phyloP scores from a whole-genome alignment of 148 eudicot genomes.

The Fallopia convolvulus region DNA sequence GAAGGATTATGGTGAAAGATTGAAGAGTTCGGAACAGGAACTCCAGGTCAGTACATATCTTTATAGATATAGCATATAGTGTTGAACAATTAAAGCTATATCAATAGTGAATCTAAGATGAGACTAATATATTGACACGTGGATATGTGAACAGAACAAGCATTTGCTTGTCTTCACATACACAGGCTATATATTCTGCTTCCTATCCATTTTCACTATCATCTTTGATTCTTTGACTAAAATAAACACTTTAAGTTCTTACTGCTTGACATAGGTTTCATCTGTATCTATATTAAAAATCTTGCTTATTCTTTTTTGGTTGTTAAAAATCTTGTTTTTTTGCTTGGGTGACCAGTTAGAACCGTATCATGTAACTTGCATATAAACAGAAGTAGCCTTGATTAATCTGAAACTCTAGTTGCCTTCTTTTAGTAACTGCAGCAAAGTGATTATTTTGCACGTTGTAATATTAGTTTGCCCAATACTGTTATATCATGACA shows the following conservation, averaged over 20 bases:
- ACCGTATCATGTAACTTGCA: background rate
- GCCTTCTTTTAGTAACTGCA: background rate
- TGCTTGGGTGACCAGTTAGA: background rate
- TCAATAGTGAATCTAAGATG: background rate
- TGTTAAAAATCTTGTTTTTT: background rate
- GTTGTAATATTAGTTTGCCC: background rate
- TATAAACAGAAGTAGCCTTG: background rate
- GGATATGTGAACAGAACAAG: background rate
- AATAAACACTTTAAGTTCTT: background rate
- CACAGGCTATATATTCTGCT: background rate
- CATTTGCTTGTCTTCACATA: background rate
- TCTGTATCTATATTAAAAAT: background rate
- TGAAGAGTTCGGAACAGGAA: conserved; percentile 61
- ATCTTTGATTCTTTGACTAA: background rate
- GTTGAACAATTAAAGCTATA: background rate
- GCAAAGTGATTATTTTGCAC: background rate
- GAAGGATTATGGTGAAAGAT: conserved; percentile 51
- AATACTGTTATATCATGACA: background rate
- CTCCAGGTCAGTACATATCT: conserved; percentile 50
- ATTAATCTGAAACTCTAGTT: background rate
- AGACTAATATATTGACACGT: background rate
- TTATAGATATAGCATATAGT: background rate
- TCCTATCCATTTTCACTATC: too few relatives aligned
- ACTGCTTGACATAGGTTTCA: background rate
- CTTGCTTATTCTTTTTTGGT: background rate